Conservation (phyloP, 73 alveolate species). For the Paramecium tetraurelia region DNA sequence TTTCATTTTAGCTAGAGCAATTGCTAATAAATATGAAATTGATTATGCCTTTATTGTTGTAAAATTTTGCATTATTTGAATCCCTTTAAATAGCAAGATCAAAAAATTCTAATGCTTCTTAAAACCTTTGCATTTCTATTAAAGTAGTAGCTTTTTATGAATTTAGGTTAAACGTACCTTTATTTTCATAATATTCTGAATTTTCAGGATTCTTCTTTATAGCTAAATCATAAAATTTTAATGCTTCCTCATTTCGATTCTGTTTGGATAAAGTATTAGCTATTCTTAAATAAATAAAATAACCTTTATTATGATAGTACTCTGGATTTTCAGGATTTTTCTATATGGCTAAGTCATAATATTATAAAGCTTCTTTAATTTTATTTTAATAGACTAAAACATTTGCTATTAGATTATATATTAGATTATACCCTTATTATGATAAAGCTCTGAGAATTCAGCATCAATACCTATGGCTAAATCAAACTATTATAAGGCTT, state of each 20-base stretch:
- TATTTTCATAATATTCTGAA: too few species aligned
- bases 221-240: not conserved
- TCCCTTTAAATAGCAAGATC: not conserved
- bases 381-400: too few species aligned
- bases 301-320: not conserved
- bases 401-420: not conserved
- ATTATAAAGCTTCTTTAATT: not conserved
- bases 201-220: not conserved
- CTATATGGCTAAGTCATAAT: not conserved
- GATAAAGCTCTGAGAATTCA: not conserved
- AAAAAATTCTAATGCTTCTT: not conserved
- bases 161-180: not conserved
- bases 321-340: not conserved
- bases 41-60: not conserved
- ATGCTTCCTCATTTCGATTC: not conserved
- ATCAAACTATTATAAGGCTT: not conserved
- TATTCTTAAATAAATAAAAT: too few species aligned
- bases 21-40: not conserved
- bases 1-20: not conserved
- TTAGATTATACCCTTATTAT: not conserved
- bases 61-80: not conserved
- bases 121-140: too few species aligned
- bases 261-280: not conserved
- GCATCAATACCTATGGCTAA: not conserved
- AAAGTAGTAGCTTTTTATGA: not conserved